Evolutionary conservation across 2,329 filamentous ascomycete species (phyloP), one percentile per base, ranked within the genome.

Genomic region (Paecilomyces dactylethromorphus): DNA sequence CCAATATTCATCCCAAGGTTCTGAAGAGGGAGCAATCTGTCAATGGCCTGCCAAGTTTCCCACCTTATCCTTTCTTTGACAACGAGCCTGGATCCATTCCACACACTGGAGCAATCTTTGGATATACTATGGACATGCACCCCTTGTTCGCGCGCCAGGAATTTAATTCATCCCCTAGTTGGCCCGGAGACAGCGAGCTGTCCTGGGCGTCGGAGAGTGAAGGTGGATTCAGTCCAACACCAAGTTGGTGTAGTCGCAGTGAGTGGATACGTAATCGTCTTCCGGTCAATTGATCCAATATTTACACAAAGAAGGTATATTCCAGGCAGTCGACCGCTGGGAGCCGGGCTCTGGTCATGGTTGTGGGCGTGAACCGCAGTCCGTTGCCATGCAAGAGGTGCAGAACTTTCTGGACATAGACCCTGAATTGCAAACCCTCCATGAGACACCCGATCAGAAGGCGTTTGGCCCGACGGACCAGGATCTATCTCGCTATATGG

Each of bases 131-230:
- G 39, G 53, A 49, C 26, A 50, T 21, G 29, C n/a, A 18, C n/a
- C 39, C 26, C 15, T 33, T 18, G 33, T 21, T 39, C 33, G 31
- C 26, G 29, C 45, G 6, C 15, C 24, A 10, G n/a, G 39, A 56
- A 35, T 24, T 32, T 12, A 21, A 35, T 24, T 39, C 54, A 3
- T 56, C 54, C 10, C 54, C 54, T 5, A 56, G 54, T 18, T 32
- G 18, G 21, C 33, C 33, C 11, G 21, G 50, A 29, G 50, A 29
- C 50, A 63, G 60, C 29, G 65, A 63, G 8, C 54, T 67, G 13
- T 65, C 66, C 7, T 65, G 64, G 2, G 61, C 61, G 6, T 64
- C 70, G 4, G 68, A 64, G 13, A 59, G 64, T 13, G 69, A 70
- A 50, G 70, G 66, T 31, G 63, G 65, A 12, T 63, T 58, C 15